Base-by-base conservation (phyloP, 768 basidiomycete genomes). In the Boletus rufocinnamomeus region DNA sequence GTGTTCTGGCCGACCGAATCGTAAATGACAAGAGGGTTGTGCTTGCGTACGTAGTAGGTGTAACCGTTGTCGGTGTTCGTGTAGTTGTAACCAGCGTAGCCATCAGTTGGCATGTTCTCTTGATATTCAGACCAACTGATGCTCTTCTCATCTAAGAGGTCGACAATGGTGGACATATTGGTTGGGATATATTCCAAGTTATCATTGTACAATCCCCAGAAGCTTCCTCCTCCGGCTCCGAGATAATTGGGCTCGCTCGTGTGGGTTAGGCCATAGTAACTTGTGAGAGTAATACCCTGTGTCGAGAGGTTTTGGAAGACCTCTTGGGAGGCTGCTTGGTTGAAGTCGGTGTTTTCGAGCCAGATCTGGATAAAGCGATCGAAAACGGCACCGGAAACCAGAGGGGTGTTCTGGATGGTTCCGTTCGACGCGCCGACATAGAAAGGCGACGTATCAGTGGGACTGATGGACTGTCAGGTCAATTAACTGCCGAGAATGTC, bases 71-170 rank as follows among this genome's bases (percentile, higher is more conserved):
- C 56, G 14, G 60, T 34, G 59, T 61, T 72, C 54, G 47, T 61
- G 47, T 63, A 76, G 63, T 73, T 73, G 69, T 72, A 79, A 9
- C 76, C 80, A 27, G 60, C 65, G 52, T 75, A 84, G 1, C 80
- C 83, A 51, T 81, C 80, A 4, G 61, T 65, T 0, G 83, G 82
- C 78, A 85, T 75, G 60, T 78, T 79, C 64, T 87, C 84, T 64
- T 83, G 78, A 64, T 87, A 88, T 25, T 79, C 77, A 0, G 77
- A 80, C 86, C 86, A 88, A 11, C 80, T 80, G 41, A 87, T 78
- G 44, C 73, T 76, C 66, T 83, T 83, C 28, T 75, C 69, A 52
- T 85, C 85, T 35, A 87, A 69, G 13, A 87, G 74, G 61, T 88
- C 86, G 23, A 82, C 82, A 43, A 87, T 65, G 17, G 80, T 82